These are phyloP conservation scores for Colletotrichum tropicicola DNA, from an alignment of 2,329 filamentous ascomycete species.

Conservation along the genomic window DNA sequence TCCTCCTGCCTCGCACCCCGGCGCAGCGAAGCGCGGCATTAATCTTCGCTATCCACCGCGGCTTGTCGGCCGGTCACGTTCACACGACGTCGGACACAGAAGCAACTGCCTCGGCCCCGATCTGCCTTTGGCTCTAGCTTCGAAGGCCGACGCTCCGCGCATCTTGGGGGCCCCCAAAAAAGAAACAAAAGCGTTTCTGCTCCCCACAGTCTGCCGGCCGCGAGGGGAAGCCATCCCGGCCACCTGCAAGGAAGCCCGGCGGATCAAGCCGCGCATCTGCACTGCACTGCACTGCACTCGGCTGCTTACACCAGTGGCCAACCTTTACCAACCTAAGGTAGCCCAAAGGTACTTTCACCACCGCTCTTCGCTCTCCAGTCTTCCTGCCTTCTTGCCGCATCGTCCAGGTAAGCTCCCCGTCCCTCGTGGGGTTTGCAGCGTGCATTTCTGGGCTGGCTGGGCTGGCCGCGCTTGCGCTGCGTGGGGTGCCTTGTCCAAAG, in stretches of 20 bases:
- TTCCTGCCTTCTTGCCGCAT: background rate
- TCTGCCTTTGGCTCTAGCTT: background rate
- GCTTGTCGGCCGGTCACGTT: background rate
- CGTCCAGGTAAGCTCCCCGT: background rate
- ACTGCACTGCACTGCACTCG: background rate
- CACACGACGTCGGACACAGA: no score
- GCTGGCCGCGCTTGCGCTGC: background rate
- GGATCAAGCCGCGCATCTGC: constrained; percentile 18
- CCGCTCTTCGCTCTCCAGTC: no score
- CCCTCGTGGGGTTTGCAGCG: background rate
- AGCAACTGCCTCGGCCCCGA: background rate
- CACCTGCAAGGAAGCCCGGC: constrained; percentile 17
- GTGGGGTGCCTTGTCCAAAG: background rate
- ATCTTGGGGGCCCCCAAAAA: background rate
- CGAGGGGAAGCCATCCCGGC: constrained; percentile 1
- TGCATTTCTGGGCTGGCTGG: background rate
- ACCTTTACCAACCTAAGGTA: background rate
- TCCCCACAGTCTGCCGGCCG: constrained; percentile 9
- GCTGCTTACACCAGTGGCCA: background rate
- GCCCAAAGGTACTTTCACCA: no score
- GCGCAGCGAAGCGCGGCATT: background rate
- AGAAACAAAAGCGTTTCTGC: constrained; percentile 4
- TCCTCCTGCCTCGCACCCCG: background rate
- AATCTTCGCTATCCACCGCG: background rate
- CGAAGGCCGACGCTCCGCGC: background rate